A percentile compares a stretch with the other conserved stretches of the same genome.
Conservation (phyloP, 805 yeast species). For the Myxozyma monticola region DNA sequence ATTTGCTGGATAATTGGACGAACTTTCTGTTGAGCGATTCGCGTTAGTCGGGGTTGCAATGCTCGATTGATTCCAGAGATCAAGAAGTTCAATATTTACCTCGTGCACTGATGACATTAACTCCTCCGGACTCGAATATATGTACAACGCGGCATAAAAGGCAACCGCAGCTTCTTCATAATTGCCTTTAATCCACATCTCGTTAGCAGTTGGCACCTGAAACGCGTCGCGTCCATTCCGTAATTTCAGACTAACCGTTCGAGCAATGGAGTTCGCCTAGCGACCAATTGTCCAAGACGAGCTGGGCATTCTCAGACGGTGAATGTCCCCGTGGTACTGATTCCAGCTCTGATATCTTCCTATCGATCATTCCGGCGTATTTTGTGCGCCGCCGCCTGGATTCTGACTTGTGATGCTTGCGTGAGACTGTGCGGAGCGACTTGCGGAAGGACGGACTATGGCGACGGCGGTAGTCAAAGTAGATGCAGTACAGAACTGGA, state of each 20-base stretch:
- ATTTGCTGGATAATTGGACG: constrained; percentile 11
- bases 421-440: constrained; percentile 1
- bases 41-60: background rate
- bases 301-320: constrained; percentile 2
- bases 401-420: background rate
- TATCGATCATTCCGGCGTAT: constrained; percentile 9
- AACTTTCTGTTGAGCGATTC: constrained; percentile 22
- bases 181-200: constrained; percentile 40
- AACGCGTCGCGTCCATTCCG: background rate
- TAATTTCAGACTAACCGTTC: background rate
- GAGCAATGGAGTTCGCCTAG: constrained; percentile 5
- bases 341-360: constrained; percentile 2
- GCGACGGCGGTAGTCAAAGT: constrained; percentile 92
- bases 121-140: constrained; percentile 93
- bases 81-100: constrained; percentile 1
- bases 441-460: constrained; percentile 65
- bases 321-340: background rate
- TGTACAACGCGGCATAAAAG: constrained; percentile 89
- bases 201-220: background rate
- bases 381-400: background rate
- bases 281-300: constrained; percentile 10
- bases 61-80: background rate
- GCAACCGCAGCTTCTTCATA: constrained; percentile 76
- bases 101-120: constrained; percentile 47
- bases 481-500: constrained; percentile 61